A percentile compares a stretch with the other conserved stretches of the same genome.
phyloP scores from a whole-genome alignment of 768 basidiomycete genomes.

The Rhodotorula paludigena region DNA sequence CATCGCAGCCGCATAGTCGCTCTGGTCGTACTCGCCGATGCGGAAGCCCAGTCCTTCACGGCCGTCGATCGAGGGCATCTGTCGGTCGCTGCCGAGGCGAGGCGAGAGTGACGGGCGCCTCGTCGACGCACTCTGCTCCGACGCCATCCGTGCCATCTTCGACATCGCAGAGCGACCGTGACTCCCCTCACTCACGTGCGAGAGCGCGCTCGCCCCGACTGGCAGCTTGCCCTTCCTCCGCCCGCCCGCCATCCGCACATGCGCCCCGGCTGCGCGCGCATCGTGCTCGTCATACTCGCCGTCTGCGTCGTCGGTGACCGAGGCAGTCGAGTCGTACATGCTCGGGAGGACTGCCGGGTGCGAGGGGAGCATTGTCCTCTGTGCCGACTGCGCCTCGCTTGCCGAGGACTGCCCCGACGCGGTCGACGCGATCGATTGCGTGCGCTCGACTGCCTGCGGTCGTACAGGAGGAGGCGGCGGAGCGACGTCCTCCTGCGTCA shows the following conservation, averaged over 20 bases:
- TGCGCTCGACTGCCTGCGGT: neutral
- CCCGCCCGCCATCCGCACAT: neutral
- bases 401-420: neutral
- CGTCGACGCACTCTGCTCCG: no score
- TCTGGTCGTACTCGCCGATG: no score
- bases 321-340: conserved; percentile 21
- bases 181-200: neutral
- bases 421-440: no score
- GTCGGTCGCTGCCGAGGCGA: no score
- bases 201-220: neutral
- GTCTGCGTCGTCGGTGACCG: conserved; percentile 13
- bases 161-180: no score
- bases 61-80: no score
- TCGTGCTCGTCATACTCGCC: neutral
- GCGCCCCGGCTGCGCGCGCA: neutral
- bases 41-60: no score
- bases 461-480: no score
- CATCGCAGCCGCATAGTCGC: no score
- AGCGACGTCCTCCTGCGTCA: neutral
- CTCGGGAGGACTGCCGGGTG: conserved; percentile 12
- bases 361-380: conserved; percentile 18
- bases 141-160: no score
- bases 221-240: neutral
- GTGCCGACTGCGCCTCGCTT: no score
- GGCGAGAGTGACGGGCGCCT: no score